These are phyloP conservation scores for Cornus kousa DNA, from an alignment of 148 eudicot genomes.

Conservation along the genomic window DNA sequence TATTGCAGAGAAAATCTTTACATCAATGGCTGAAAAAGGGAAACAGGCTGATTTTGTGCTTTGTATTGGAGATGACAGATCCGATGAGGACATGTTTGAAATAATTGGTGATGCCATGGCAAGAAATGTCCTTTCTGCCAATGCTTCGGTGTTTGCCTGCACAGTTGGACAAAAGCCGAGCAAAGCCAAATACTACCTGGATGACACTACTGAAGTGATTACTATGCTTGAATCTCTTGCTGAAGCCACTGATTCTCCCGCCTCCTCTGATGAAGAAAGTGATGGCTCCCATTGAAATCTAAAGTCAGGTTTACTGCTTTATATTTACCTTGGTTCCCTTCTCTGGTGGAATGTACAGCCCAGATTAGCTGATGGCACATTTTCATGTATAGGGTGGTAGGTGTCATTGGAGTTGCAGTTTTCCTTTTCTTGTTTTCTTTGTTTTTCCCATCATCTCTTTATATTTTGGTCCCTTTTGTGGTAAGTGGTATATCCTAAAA, in stretches of 20 bases:
- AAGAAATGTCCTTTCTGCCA: slow-evolving; percentile 25
- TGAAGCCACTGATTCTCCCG: slow-evolving; percentile 35
- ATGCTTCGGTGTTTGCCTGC: slow-evolving; percentile 34
- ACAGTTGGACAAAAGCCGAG: slow-evolving; percentile 43
- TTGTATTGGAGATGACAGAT: slow-evolving; percentile 42
- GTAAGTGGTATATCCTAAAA: not conserved
- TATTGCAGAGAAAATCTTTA: slow-evolving; percentile 32
- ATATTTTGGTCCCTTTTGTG: not conserved
- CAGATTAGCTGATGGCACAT: slow-evolving; percentile 4
- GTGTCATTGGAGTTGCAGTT: not conserved
- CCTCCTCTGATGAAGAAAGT: slow-evolving; percentile 34
- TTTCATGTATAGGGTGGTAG: slow-evolving; percentile 8
- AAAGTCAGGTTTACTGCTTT: slow-evolving; percentile 6
- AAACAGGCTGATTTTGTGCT: slow-evolving; percentile 30
- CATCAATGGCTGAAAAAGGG: slow-evolving; percentile 31
- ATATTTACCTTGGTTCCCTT: not conserved
- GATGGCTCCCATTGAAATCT: slow-evolving; percentile 19
- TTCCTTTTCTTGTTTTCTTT: not conserved
- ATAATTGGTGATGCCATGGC: slow-evolving; percentile 30
- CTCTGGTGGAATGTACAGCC: not conserved
- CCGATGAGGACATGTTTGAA: slow-evolving; percentile 48
- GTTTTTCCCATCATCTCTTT: not conserved
- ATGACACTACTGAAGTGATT: slow-evolving; percentile 34
- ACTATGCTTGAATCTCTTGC: slow-evolving; percentile 38
- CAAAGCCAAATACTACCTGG: slow-evolving; percentile 45